phyloP scores from a whole-genome alignment of 1,139 yeast genomes.

The Tardiomyces digboiensis region DNA sequence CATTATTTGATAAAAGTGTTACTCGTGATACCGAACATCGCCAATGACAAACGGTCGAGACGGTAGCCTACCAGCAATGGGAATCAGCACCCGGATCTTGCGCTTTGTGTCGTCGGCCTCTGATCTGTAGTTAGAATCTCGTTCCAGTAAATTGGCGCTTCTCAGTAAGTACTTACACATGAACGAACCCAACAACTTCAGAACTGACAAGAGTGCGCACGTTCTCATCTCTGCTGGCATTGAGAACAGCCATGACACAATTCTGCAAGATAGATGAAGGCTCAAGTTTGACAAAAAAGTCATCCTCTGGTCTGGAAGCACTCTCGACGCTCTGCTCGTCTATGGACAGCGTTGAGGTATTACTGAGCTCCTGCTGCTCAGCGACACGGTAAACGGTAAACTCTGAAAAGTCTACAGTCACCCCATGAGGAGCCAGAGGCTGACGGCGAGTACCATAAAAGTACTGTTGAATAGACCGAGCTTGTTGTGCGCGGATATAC shows the following conservation, averaged over 20 bases:
- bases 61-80: slow-evolving; percentile 84
- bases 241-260: slow-evolving; percentile 64
- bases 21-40: slow-evolving; percentile 61
- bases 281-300: slow-evolving; percentile 31
- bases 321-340: slow-evolving; percentile 24
- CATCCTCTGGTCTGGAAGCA: slow-evolving; percentile 4
- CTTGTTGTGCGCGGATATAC: slow-evolving; percentile 61
- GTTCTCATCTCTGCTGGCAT: slow-evolving; percentile 43
- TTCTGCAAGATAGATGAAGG: slow-evolving; percentile 57
- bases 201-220: slow-evolving; percentile 44
- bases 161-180: slow-evolving; percentile 22
- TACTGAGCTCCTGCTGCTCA: slow-evolving; percentile 20
- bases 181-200: slow-evolving; percentile 57
- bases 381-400: slow-evolving; percentile 42
- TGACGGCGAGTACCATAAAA: slow-evolving; percentile 70
- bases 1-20: too few species aligned
- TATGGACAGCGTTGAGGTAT: slow-evolving; percentile 33
- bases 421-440: slow-evolving; percentile 68
- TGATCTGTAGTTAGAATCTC: slow-evolving; percentile 21
- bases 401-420: slow-evolving; percentile 43
- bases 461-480: slow-evolving; percentile 71
- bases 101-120: slow-evolving; percentile 61
- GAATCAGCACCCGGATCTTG: slow-evolving; percentile 66
- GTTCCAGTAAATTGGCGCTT: not conserved
- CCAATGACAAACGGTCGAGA: slow-evolving; percentile 57